Evolutionary conservation across 108 stramenopile genomes (phyloP).

Genomic region (Nitzschia sp.): DNA sequence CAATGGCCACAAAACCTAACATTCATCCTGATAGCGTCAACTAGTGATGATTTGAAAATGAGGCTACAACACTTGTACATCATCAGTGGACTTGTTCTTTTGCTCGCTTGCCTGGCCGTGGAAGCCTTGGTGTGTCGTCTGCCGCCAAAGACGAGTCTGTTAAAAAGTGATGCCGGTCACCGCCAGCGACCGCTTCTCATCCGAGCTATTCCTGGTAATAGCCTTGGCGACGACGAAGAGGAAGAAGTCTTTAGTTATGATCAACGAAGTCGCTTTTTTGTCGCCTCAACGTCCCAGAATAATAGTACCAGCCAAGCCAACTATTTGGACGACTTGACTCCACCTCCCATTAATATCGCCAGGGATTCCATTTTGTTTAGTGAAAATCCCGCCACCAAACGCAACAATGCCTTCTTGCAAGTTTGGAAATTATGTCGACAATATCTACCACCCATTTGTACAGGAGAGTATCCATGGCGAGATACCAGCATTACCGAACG

Average conservation of each 20-base stretch:
- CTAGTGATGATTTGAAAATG: no score
- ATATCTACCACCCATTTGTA: slow-evolving; percentile 46
- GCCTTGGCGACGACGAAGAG: neutral
- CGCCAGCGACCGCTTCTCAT: no score
- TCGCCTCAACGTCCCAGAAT: neutral
- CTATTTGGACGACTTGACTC: slow-evolving; percentile 37
- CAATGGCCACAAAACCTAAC: no score
- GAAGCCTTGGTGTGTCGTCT: no score
- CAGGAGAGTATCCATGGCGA: slow-evolving; percentile 57
- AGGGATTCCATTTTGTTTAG: slow-evolving; percentile 67
- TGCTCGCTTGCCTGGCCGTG: no score
- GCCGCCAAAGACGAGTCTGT: no score
- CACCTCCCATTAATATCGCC: slow-evolving; percentile 58
- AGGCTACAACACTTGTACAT: no score
- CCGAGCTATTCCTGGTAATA: no score
- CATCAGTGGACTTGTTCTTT: no score
- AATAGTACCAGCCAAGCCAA: neutral
- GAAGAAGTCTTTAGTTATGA: slow-evolving; percentile 11
- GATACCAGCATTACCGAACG: slow-evolving; percentile 40
- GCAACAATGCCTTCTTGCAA: slow-evolving; percentile 44
- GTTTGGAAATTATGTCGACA: slow-evolving; percentile 49
- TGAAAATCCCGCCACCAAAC: slow-evolving; percentile 56
- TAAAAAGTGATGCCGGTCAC: no score
- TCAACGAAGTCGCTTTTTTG: neutral
- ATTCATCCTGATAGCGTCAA: no score